phyloP scores from a whole-genome alignment of 2,329 filamentous ascomycete species.

The Xylariales sp. region DNA sequence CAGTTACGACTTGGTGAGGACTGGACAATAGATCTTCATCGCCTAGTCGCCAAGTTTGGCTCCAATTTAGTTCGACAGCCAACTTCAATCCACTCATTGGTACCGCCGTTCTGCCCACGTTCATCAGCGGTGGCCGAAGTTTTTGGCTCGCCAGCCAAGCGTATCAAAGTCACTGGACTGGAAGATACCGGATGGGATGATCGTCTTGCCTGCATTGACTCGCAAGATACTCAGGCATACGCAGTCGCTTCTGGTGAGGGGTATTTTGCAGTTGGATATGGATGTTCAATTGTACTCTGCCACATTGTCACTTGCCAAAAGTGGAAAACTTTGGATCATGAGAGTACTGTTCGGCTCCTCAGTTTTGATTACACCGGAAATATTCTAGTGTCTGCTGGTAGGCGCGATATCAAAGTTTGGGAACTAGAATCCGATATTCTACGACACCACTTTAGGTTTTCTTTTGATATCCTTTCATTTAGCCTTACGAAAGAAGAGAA shows the following conservation, averaged over 20 bases:
- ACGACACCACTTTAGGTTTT: too few relatives aligned
- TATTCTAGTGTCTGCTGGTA: too few relatives aligned
- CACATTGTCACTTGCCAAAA: too few relatives aligned
- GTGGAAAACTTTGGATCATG: too few relatives aligned
- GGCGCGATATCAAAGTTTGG: too few relatives aligned
- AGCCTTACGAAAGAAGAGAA: too few relatives aligned
- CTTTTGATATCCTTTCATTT: too few relatives aligned
- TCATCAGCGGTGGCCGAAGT: constrained; percentile 11
- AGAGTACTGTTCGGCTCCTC: too few relatives aligned
- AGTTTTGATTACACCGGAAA: too few relatives aligned
- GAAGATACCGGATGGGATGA: constrained; percentile 14
- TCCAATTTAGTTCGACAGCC: constrained; percentile 19
- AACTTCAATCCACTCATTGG: constrained; percentile 27
- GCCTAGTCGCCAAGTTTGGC: constrained; percentile 26
- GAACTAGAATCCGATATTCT: too few relatives aligned
- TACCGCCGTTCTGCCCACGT: constrained; percentile 29
- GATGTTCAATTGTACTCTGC: too few relatives aligned
- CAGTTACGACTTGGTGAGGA: constrained; percentile 16
- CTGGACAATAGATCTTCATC: constrained; percentile 27
- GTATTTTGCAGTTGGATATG: background rate
- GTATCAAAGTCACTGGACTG: constrained; percentile 11
- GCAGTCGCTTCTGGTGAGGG: background rate
- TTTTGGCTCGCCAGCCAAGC: constrained; percentile 9
- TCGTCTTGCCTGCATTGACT: constrained; percentile 7
- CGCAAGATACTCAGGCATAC: background rate